phyloP scores from a whole-genome alignment of 345 rosid species.

The Salix udensis region DNA sequence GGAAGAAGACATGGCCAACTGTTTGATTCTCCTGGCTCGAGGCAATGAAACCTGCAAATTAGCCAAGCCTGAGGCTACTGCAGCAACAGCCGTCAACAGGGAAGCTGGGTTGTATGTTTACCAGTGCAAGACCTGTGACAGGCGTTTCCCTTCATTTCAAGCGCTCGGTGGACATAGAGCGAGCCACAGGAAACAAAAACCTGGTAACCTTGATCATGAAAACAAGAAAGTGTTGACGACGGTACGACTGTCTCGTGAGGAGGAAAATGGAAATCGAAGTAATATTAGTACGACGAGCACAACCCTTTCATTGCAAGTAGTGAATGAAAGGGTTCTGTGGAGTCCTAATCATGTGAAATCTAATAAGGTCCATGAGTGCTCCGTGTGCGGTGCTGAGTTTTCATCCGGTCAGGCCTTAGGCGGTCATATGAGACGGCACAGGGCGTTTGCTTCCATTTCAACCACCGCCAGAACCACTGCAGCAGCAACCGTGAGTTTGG shows the following conservation, averaged over 20 bases:
- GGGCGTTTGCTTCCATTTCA: slow-evolving; percentile 27
- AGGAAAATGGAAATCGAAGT: slow-evolving; percentile 3
- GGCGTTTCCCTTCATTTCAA: slow-evolving; percentile 32
- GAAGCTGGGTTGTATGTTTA: not conserved
- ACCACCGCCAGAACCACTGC: not conserved
- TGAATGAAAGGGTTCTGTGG: slow-evolving; percentile 16
- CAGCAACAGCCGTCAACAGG: not conserved
- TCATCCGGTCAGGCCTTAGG: slow-evolving; percentile 96
- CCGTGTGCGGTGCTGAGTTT: slow-evolving; percentile 80
- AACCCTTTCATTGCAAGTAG: slow-evolving; percentile 49
- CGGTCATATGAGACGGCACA: slow-evolving; percentile 94
- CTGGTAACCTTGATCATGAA: not conserved
- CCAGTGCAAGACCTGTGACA: slow-evolving; percentile 28
- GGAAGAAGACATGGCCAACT: slow-evolving; percentile 34
- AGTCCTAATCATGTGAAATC: slow-evolving; percentile 12
- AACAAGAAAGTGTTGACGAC: slow-evolving; percentile 22
- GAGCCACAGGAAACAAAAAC: slow-evolving; percentile 26
- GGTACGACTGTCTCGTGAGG: not conserved
- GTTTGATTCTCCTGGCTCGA: slow-evolving; percentile 34
- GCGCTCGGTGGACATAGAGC: slow-evolving; percentile 36
- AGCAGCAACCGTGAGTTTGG: slow-evolving; percentile 14
- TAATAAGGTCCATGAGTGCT: slow-evolving; percentile 81
- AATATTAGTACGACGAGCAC: slow-evolving; percentile 29
- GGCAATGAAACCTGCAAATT: slow-evolving; percentile 9
- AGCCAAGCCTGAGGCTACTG: not conserved